phyloP scores from a whole-genome alignment of 805 yeast species.

The Starmera quercuum region DNA sequence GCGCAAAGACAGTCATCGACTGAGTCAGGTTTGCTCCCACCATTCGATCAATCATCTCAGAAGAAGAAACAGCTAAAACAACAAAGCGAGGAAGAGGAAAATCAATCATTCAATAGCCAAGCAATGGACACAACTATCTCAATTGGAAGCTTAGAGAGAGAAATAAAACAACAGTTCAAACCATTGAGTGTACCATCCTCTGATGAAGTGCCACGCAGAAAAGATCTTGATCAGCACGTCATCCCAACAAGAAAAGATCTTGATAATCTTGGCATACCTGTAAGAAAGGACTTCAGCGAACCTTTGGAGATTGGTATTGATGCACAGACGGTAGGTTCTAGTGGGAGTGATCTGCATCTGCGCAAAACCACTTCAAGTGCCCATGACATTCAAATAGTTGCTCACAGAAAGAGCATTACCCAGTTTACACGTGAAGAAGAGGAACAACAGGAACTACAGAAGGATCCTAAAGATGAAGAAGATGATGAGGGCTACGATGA shows the following conservation, averaged over 20 bases:
- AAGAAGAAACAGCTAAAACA: background rate
- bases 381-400: constrained; percentile 23
- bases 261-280: too few relatives aligned
- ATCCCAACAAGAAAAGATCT: background rate
- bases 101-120: too few relatives aligned
- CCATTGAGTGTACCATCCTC: background rate
- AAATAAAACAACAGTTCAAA: background rate
- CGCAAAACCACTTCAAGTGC: background rate
- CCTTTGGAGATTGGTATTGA: too few relatives aligned
- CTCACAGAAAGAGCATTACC: constrained; percentile 20
- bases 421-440: constrained; percentile 15
- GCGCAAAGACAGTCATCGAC: background rate
- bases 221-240: too few relatives aligned
- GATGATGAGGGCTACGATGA: constrained; percentile 19
- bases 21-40: background rate
- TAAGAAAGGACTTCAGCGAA: too few relatives aligned
- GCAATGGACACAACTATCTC: background rate
- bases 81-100: background rate
- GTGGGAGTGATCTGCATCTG: background rate
- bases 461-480: constrained; percentile 14
- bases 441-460: background rate
- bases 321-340: background rate
- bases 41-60: background rate
- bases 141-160: background rate
- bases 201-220: too few relatives aligned